phyloP scores from a whole-genome alignment of 768 basidiomycete genomes.

The Trametes cingulata region DNA sequence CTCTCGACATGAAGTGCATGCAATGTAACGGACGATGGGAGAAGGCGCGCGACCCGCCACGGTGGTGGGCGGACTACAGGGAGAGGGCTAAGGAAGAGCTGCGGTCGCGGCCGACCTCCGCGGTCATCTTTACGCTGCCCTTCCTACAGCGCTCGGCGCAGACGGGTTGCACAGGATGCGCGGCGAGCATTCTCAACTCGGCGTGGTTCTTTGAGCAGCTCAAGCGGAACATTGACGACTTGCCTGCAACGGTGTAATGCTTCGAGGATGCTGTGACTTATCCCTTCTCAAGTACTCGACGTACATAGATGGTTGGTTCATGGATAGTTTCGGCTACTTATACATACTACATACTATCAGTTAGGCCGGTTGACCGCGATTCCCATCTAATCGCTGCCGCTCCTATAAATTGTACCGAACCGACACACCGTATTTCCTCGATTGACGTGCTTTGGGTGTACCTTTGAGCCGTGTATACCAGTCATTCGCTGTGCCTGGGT shows the following conservation, averaged over 20 bases:
- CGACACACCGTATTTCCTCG: no score
- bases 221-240: constrained; percentile 57
- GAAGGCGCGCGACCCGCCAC: constrained; percentile 51
- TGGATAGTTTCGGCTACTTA: no score
- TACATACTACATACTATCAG: neutral
- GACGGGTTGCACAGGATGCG: constrained; percentile 60
- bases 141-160: constrained; percentile 57
- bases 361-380: neutral
- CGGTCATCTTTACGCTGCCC: constrained; percentile 58
- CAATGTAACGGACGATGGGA: constrained; percentile 59
- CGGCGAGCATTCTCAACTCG: constrained; percentile 65
- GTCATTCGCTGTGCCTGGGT: constrained; percentile 38
- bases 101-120: constrained; percentile 52
- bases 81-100: constrained; percentile 60
- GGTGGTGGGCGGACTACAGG: constrained; percentile 71
- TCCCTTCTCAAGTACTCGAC: neutral
- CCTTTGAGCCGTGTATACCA: neutral
- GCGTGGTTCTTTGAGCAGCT: constrained; percentile 54
- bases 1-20: constrained; percentile 60
- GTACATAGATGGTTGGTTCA: no score
- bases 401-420: no score
- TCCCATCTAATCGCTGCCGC: neutral
- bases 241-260: constrained; percentile 45
- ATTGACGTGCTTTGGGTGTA: no score
- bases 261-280: neutral